Evolutionary conservation across 73 alveolate species (phyloP).

Genomic region (Uronychia setigera): DNA sequence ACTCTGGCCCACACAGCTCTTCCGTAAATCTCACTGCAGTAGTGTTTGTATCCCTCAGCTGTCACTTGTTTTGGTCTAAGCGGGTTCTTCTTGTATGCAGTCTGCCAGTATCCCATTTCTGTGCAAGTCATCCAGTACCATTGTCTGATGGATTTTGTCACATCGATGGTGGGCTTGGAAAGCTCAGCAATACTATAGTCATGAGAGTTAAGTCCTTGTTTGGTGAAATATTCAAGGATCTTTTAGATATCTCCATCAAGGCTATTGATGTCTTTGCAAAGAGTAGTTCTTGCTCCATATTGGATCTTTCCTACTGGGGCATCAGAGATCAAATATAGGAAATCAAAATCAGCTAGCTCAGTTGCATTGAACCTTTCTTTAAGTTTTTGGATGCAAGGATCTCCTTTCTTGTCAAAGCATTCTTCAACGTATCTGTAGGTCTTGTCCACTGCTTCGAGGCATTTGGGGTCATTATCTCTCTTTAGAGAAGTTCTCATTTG

Average conservation of each 20-base stretch:
- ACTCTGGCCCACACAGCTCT: neutral
- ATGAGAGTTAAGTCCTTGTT: neutral
- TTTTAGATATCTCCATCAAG: neutral
- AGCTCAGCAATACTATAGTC: neutral
- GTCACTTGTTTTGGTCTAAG: neutral
- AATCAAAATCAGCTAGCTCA: slow-evolving; percentile 40
- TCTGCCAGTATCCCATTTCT: slow-evolving; percentile 61
- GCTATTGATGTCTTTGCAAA: slow-evolving; percentile 38
- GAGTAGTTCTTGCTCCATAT: slow-evolving; percentile 53
- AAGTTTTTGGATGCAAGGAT: neutral
- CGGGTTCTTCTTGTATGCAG: slow-evolving; percentile 18
- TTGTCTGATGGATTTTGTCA: slow-evolving; percentile 27
- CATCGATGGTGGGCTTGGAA: neutral
- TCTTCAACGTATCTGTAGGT: slow-evolving; percentile 40
- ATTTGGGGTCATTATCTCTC: slow-evolving; percentile 35
- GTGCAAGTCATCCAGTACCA: slow-evolving; percentile 63
- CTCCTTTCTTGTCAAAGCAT: slow-evolving; percentile 7
- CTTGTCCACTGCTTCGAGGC: slow-evolving; percentile 20
- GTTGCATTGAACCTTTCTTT: neutral
- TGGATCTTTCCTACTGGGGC: slow-evolving; percentile 27
- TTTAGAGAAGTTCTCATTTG: slow-evolving; percentile 8
- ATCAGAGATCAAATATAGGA: slow-evolving; percentile 62
- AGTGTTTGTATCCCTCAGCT: neutral
- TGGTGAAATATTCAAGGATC: neutral
- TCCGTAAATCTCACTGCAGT: neutral